These are phyloP conservation scores for Astrephomene gubernaculifera DNA, from an alignment of 139 green algal genomes.

Conservation along the genomic window DNA sequence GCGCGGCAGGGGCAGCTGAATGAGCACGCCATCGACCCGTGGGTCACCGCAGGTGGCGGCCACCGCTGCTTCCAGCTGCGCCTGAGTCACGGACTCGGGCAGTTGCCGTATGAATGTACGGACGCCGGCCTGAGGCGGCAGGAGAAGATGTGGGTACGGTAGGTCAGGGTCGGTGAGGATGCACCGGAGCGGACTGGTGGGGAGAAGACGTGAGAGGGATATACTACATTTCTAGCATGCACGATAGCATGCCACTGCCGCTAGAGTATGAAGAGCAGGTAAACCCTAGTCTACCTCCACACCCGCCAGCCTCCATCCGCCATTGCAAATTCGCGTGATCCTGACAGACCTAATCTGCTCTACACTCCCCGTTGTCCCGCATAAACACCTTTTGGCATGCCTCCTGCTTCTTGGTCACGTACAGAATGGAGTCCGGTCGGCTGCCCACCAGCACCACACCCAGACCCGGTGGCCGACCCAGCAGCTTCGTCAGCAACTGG, in stretches of 20 bases:
- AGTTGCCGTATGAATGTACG: constrained; percentile 27
- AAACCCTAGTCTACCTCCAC: too few species aligned
- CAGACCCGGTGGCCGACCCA: constrained; percentile 77
- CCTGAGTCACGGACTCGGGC: constrained; percentile 44
- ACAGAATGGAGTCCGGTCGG: constrained; percentile 92
- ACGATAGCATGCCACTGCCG: too few species aligned
- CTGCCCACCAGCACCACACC: constrained; percentile 94
- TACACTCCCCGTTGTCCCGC: too few species aligned
- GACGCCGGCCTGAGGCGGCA: constrained; percentile 32
- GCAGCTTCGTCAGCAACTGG: constrained; percentile 24
- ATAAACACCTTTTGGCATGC: constrained; percentile 78
- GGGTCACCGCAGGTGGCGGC: constrained; percentile 80
- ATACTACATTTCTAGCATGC: too few species aligned
- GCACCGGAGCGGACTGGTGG: neutral
- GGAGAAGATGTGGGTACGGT: neutral
- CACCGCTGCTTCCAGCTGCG: constrained; percentile 72
- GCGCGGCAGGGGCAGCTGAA: constrained; percentile 89
- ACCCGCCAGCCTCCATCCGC: too few species aligned
- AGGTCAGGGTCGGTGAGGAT: neutral
- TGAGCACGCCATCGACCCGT: constrained; percentile 89
- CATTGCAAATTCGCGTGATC: too few species aligned
- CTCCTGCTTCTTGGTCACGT: constrained; percentile 94
- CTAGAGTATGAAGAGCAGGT: too few species aligned
- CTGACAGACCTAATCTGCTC: too few species aligned
- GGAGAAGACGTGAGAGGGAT: too few species aligned